Percentiles rank a stretch among this genome's conserved stretches.
Conservation (phyloP, 192 early-diverging fungal species). For the Coemansia sp. region DNA sequence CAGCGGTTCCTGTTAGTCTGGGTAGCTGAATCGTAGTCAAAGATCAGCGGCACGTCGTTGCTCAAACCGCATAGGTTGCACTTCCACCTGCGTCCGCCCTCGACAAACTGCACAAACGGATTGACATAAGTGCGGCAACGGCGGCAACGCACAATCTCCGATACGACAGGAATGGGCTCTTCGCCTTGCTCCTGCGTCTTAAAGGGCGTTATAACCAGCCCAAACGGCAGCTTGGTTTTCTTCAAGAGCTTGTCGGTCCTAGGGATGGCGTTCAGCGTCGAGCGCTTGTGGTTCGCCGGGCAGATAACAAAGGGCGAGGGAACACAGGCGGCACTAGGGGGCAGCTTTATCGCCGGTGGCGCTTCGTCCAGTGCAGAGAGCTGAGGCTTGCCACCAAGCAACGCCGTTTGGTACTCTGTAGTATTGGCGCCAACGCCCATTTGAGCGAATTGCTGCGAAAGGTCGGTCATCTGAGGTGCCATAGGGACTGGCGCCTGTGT, state of each 20-base stretch:
- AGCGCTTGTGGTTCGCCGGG: constrained; percentile 80
- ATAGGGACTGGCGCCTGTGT: constrained; percentile 10
- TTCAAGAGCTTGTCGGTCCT: constrained; percentile 76
- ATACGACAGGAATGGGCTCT: constrained; percentile 81
- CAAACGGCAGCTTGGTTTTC: constrained; percentile 91
- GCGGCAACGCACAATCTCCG: constrained; percentile 94
- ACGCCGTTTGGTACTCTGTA: constrained; percentile 31
- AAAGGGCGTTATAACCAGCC: constrained; percentile 87
- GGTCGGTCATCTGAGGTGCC: constrained; percentile 19
- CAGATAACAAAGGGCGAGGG: constrained; percentile 61
- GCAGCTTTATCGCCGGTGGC: constrained; percentile 42
- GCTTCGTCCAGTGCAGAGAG: constrained; percentile 39
- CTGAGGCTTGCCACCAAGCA: constrained; percentile 44
- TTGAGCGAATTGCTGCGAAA: constrained; percentile 46
- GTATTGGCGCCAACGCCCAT: constrained; percentile 36
- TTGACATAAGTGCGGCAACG: constrained; percentile 97
- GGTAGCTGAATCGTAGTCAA: constrained; percentile 77
- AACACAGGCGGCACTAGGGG: constrained; percentile 40
- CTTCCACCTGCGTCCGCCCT: constrained; percentile 94
- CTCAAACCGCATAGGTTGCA: constrained; percentile 93
- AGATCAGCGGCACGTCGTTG: constrained; percentile 83
- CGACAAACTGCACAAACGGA: constrained; percentile 93
- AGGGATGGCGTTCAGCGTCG: constrained; percentile 88
- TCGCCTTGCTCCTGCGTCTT: constrained; percentile 41
- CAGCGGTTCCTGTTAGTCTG: constrained; percentile 81